Conservation (phyloP, 148 eudicot genomes). For the Cornus florida region DNA sequence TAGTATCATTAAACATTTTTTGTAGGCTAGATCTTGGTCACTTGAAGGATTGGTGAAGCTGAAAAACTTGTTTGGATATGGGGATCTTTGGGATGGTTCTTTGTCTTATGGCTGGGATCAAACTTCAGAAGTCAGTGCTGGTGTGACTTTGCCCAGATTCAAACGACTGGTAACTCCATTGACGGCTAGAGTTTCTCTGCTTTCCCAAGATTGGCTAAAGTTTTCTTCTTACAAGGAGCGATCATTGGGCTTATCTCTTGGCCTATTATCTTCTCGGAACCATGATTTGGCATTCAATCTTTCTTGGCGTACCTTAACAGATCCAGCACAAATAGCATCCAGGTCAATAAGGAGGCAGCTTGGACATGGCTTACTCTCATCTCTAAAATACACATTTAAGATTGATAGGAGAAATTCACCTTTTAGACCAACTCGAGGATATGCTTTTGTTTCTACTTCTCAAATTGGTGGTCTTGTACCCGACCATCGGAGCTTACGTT, state of each 20-base stretch:
- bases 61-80: constrained; percentile 80
- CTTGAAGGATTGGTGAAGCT: constrained; percentile 78
- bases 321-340: constrained; percentile 90
- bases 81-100: constrained; percentile 89
- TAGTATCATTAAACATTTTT: constrained; percentile 22
- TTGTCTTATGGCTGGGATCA: constrained; percentile 84
- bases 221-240: constrained; percentile 86
- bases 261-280: constrained; percentile 63
- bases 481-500: constrained; percentile 68
- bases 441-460: constrained; percentile 78
- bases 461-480: constrained; percentile 81
- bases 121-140: constrained; percentile 73
- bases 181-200: constrained; percentile 69
- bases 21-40: constrained; percentile 87
- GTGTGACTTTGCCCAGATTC: constrained; percentile 75
- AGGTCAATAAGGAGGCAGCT: constrained; percentile 83
- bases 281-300: constrained; percentile 80
- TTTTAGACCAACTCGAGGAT: constrained; percentile 87
- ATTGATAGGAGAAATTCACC: constrained; percentile 77
- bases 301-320: constrained; percentile 81
- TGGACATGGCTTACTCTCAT: constrained; percentile 82
- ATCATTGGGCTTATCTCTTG: constrained; percentile 67
- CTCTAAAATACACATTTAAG: constrained; percentile 78
- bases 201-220: constrained; percentile 89
- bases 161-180: constrained; percentile 54